Evolutionary conservation across 352 stramenopile species (phyloP), one percentile per base, ranked within the genome.

Genomic region (Sclerospora graminicola): DNA sequence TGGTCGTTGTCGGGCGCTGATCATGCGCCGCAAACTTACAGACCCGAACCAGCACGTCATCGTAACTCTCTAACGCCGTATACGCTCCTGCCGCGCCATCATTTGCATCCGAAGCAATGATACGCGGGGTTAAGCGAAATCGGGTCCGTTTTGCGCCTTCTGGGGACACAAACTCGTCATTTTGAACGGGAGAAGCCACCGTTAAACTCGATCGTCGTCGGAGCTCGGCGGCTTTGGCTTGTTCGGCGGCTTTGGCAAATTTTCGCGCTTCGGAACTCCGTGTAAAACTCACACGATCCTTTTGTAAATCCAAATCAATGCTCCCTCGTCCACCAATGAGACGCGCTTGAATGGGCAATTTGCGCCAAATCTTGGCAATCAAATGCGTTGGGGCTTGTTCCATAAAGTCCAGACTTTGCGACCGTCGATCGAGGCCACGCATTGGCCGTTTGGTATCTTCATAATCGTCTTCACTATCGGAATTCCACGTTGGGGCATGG

Each of bases 281-380:
- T 10, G 66, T 75, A 29, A 82, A 82, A 31, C 66, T 79, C 29
- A 60, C 58, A n/a, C 66, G 69, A 39, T 82, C 69, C 45, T 82
- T 82, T 44, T 82, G 66, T 34, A 82, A 28, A 31, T 82, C 69
- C 10, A 82, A 45, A 40, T 82, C 69, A 15, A 82, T 59, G 44
- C 51, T 70, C 14, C 69, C 69, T 8, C 64, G 63, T 19, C 63
- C 66, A 29, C 65, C 63, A 20, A 73, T 71, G 13, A 86, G 58
- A 18, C 71, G 66, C 14, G 74, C 74, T 44, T 87, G 75, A 47
- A 87, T 80, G 16, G 75, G 75, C 45, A 87, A 49, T 51, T 87
- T 87, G 31, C 72, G 71, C 75, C 75, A 87, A 40, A 84, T 79
- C 58, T 87, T 87, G 5, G 69, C 76, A 52, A 87, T 87, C 18